Evolutionary conservation across 495 filamentous ascomycete species (phyloP).

Genomic region (Bathelium albidoporum): DNA sequence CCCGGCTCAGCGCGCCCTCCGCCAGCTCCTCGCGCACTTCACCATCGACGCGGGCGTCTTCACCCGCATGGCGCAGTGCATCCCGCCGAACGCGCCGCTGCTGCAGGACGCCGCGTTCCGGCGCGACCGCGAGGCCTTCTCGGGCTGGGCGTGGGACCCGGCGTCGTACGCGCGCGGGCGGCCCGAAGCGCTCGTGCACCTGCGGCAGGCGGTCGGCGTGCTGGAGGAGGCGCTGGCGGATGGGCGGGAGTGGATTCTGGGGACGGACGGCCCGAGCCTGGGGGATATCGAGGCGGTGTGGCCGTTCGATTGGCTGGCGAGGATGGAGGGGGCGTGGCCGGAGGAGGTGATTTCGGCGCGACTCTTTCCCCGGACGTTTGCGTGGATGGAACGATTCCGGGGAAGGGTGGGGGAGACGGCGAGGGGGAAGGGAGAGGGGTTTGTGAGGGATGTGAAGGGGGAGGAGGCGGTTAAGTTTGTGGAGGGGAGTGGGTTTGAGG

Average conservation of each 20-base stretch:
- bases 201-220: slow-evolving; percentile 35
- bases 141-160: slow-evolving; percentile 27
- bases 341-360: slow-evolving; percentile 31
- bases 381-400: slow-evolving; percentile 47
- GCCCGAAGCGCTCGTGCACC: slow-evolving; percentile 38
- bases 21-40: slow-evolving; percentile 34
- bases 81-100: slow-evolving; percentile 39
- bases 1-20: slow-evolving; percentile 24
- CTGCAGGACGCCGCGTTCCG: slow-evolving; percentile 41
- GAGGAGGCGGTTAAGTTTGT: slow-evolving; percentile 39
- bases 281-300: slow-evolving; percentile 54
- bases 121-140: slow-evolving; percentile 43
- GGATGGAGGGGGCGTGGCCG: slow-evolving; percentile 33
- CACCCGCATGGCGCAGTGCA: slow-evolving; percentile 32
- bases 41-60: slow-evolving; percentile 43
- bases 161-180: slow-evolving; percentile 26
- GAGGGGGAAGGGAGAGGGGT: slow-evolving; percentile 19
- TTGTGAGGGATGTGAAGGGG: slow-evolving; percentile 32
- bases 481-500: slow-evolving; percentile 26
- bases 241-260: slow-evolving; percentile 47
- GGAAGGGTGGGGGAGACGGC: slow-evolving; percentile 24
- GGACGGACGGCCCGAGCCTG: slow-evolving; percentile 35
- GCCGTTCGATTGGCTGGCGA: slow-evolving; percentile 47
- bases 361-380: slow-evolving; percentile 42
- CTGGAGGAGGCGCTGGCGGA: slow-evolving; percentile 48